A percentile compares a stretch with the other conserved stretches of the same genome.
Conservation (phyloP, 345 rosid genomes). For the Brassica incana region DNA sequence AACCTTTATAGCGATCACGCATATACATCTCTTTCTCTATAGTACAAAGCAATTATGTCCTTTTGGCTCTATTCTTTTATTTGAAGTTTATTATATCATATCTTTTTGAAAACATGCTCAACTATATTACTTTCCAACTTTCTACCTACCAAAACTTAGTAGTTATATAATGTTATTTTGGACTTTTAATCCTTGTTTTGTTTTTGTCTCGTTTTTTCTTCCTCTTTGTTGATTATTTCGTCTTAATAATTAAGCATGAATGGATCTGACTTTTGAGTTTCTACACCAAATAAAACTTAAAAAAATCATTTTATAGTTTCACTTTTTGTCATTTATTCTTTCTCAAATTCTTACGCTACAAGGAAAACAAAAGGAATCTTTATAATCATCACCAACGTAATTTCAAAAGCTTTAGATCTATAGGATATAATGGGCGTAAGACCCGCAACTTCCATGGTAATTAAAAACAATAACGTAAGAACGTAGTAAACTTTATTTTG, state of each 20-base stretch:
- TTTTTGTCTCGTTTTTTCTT: neutral
- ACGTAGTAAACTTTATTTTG: neutral
- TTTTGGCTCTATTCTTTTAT: neutral
- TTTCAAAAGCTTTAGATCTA: no score
- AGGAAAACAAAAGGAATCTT: slow-evolving; percentile 1
- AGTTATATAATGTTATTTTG: neutral
- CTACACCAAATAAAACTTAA: neutral
- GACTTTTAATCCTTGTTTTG: neutral
- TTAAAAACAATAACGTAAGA: neutral
- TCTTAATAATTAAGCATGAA: neutral
- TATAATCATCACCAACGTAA: neutral
- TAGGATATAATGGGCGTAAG: no score
- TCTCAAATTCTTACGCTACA: slow-evolving; percentile 6
- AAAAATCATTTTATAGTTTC: neutral
- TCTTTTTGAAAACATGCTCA: neutral
- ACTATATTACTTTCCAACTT: neutral
- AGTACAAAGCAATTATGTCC: no score
- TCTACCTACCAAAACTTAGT: neutral
- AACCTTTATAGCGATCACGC: neutral
- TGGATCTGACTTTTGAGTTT: slow-evolving; percentile 4
- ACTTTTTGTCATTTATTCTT: slow-evolving; percentile 25
- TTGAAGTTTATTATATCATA: neutral
- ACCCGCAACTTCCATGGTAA: no score
- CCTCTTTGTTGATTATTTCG: neutral
- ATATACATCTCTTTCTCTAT: no score